Evolutionary conservation across 768 basidiomycete genomes (phyloP).

Genomic region (Leccinum pellstonianum): DNA sequence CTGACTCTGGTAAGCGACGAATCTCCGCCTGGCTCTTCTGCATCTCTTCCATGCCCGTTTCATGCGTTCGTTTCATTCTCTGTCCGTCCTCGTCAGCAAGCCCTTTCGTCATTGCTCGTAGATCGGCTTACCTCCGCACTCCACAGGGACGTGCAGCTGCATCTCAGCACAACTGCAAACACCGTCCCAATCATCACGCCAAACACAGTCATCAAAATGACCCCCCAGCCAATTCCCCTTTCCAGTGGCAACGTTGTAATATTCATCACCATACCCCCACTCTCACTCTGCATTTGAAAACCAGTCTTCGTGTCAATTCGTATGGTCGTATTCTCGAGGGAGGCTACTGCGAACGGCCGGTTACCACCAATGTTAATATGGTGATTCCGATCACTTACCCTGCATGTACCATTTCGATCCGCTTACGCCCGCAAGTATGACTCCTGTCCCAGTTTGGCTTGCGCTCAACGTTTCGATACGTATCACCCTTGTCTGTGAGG

Average conservation of each 20-base stretch:
- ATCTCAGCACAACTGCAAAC: conserved; percentile 65
- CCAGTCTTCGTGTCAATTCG: conserved; percentile 3
- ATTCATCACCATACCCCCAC: conserved; percentile 12
- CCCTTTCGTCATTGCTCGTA: background rate
- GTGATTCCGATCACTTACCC: conserved; percentile 10
- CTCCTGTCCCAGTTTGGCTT: background rate
- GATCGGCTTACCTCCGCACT: conserved; percentile 61
- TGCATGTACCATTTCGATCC: conserved; percentile 11
- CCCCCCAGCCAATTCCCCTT: conserved; percentile 47
- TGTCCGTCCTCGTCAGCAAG: conserved; percentile 10
- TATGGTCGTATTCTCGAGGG: background rate
- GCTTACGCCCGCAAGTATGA: background rate
- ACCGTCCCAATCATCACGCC: conserved; percentile 17
- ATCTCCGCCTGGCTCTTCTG: background rate
- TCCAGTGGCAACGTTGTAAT: conserved; percentile 4
- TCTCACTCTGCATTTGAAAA: background rate
- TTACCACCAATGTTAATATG: conserved; percentile 5
- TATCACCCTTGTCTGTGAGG: background rate
- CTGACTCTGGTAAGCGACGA: background rate
- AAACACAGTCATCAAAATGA: conserved; percentile 53
- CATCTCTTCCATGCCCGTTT: background rate
- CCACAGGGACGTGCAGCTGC: conserved; percentile 60
- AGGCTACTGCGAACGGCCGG: conserved; percentile 8
- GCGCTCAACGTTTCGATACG: background rate
- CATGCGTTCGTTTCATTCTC: conserved; percentile 2